phyloP scores from a whole-genome alignment of 2,329 filamentous ascomycete species.

The Hansfordia pulvinata region DNA sequence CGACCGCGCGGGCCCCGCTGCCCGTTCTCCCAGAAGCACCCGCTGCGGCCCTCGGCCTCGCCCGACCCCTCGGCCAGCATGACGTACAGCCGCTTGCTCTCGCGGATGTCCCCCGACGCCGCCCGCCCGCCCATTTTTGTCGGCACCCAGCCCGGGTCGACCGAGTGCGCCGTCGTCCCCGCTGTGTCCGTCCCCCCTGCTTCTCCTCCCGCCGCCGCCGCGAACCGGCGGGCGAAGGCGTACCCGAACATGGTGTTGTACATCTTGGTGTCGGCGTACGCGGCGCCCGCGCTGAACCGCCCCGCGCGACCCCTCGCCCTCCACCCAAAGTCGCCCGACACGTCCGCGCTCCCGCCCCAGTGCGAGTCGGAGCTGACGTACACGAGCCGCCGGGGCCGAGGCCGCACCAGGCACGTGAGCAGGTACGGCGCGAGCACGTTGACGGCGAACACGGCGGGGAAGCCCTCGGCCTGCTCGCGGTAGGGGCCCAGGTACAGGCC shows the following conservation, averaged over 20 bases:
- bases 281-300: too few relatives aligned
- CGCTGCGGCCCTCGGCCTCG: conserved; percentile 14
- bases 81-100: conserved; percentile 30
- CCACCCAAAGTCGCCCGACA: too few relatives aligned
- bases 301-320: too few relatives aligned
- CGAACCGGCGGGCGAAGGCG: conserved; percentile 32
- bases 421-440: conserved; percentile 46
- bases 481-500: conserved; percentile 28
- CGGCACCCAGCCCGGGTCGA: conserved; percentile 39
- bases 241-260: conserved; percentile 41
- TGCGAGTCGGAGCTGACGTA: conserved; percentile 39
- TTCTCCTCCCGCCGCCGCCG: too few relatives aligned
- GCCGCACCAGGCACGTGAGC: conserved; percentile 33
- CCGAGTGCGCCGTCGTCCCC: conserved; percentile 26
- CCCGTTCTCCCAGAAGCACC: conserved; percentile 26
- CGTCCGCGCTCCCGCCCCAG: conserved; percentile 26
- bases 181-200: too few relatives aligned
- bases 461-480: conserved; percentile 15
- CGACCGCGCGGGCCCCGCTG: too few relatives aligned
- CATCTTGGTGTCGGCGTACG: conserved; percentile 42
- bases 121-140: conserved; percentile 37
- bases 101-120: conserved; percentile 31
- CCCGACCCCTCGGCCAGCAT: conserved; percentile 29
- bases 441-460: conserved; percentile 36
- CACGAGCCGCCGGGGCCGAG: conserved; percentile 30